phyloP scores from a whole-genome alignment of 2,329 filamentous ascomycete genomes.

The Colletotrichum magnum region DNA sequence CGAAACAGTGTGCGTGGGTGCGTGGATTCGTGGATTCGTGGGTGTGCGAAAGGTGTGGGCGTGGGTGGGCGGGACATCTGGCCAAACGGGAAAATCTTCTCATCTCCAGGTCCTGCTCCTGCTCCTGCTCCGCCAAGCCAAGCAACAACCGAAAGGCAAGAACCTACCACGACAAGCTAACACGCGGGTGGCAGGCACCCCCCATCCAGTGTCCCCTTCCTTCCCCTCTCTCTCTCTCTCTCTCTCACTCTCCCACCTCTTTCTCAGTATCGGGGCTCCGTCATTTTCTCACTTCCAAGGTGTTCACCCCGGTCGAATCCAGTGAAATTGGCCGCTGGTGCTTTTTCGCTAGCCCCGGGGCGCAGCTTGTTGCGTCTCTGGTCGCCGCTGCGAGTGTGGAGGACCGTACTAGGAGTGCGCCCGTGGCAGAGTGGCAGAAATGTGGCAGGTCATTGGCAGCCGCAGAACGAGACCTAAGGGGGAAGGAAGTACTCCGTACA shows the following conservation, averaged over 20 bases:
- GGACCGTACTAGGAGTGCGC: not conserved
- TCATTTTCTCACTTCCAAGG: no score
- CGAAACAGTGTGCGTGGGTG: conserved; percentile 31
- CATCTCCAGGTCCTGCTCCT: not conserved
- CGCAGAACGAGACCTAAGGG: not conserved
- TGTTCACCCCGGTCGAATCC: conserved; percentile 23
- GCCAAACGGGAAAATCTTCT: conserved; percentile 19
- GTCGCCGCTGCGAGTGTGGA: not conserved
- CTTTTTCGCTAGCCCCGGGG: conserved; percentile 30
- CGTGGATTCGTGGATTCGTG: not conserved
- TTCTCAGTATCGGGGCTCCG: no score
- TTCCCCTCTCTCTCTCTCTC: conserved; percentile 5
- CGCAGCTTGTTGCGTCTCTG: conserved; percentile 18
- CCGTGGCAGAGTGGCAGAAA: not conserved
- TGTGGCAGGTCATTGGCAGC: no score
- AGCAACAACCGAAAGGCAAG: conserved; percentile 7
- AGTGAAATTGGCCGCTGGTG: conserved; percentile 27
- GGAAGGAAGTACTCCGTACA: not conserved
- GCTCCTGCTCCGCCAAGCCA: conserved; percentile 12
- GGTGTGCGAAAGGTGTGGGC: not conserved
- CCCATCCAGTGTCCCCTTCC: not conserved
- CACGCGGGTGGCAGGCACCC: conserved; percentile 8
- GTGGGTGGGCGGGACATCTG: not conserved
- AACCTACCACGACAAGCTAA: conserved; percentile 1
- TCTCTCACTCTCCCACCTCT: not conserved